These are phyloP conservation scores for Chaetomium tenue DNA, from an alignment of 495 filamentous ascomycete genomes.

Conservation along the genomic window DNA sequence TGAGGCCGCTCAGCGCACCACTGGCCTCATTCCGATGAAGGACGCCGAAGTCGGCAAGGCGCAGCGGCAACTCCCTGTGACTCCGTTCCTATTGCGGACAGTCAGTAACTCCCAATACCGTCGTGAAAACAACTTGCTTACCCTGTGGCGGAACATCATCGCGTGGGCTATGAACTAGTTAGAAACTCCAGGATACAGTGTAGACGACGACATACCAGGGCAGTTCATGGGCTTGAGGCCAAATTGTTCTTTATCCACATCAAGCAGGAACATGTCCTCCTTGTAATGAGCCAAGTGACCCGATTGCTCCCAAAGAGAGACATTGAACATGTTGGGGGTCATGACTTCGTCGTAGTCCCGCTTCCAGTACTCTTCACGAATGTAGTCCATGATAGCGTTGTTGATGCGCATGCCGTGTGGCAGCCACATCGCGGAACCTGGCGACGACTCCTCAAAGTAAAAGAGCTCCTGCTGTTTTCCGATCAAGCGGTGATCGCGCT, in stretches of 20 bases:
- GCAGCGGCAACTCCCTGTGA: slow-evolving; percentile 85
- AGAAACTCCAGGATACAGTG: slow-evolving; percentile 61
- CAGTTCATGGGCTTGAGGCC: slow-evolving; percentile 98
- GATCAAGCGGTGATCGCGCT: slow-evolving; percentile 87
- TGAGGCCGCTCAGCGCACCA: slow-evolving; percentile 85
- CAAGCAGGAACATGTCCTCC: slow-evolving; percentile 94
- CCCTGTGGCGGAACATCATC: slow-evolving; percentile 39
- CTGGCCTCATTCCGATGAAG: slow-evolving; percentile 94
- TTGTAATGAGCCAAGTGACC: slow-evolving; percentile 96
- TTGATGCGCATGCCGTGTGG: slow-evolving; percentile 89
- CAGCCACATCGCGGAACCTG: slow-evolving; percentile 91
- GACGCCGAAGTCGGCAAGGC: slow-evolving; percentile 93
- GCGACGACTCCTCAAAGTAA: slow-evolving; percentile 90
- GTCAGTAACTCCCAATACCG: background rate
- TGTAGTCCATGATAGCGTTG: slow-evolving; percentile 77
- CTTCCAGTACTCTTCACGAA: slow-evolving; percentile 86
- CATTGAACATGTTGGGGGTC: slow-evolving; percentile 94
- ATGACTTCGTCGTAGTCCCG: slow-evolving; percentile 93
- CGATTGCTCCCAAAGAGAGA: slow-evolving; percentile 84
- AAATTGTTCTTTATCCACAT: slow-evolving; percentile 84
- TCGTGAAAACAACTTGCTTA: slow-evolving; percentile 5
- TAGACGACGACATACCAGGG: slow-evolving; percentile 53
- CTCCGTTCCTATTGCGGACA: slow-evolving; percentile 52
- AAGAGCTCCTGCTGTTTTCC: slow-evolving; percentile 95
- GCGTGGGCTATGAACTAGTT: slow-evolving; percentile 28